Conservation (phyloP, 2,329 filamentous ascomycete genomes). For the Penicillium sclerotiorum region DNA sequence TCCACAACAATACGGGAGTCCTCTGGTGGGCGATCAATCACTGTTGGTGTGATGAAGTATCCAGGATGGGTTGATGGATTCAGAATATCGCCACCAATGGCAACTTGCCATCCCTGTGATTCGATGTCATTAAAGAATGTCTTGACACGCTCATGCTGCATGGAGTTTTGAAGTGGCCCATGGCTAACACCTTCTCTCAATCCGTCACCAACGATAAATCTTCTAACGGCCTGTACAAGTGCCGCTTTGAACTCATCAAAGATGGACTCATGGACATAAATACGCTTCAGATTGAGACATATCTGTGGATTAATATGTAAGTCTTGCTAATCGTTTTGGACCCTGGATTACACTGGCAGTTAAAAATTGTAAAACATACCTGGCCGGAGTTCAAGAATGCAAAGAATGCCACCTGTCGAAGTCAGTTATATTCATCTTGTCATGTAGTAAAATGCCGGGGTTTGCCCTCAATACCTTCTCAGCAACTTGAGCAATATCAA, state of each 20-base stretch:
- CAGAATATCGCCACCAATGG: background rate
- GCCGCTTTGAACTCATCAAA: conserved; percentile 59
- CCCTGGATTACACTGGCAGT: background rate
- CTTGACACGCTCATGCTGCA: background rate
- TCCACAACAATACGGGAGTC: background rate
- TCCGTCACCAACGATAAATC: background rate
- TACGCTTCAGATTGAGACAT: conserved; percentile 58
- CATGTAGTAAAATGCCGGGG: background rate
- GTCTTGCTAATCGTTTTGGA: background rate
- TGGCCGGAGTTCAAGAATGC: conserved; percentile 51
- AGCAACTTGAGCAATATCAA: conserved; percentile 43
- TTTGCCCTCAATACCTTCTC: background rate
- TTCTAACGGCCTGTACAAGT: conserved; percentile 52
- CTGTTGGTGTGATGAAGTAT: conserved; percentile 2
- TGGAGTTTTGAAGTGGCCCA: background rate
- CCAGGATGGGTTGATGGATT: background rate
- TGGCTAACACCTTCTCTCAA: background rate
- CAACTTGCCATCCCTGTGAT: background rate
- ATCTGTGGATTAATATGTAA: conserved; percentile 27
- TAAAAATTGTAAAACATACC: no score
- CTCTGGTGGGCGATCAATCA: conserved; percentile 1
- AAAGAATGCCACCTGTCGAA: background rate
- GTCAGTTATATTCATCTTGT: background rate
- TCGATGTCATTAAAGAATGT: background rate
- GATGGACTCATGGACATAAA: conserved; percentile 62